Percentiles rank a stretch among this genome's conserved stretches.
These are phyloP conservation scores for Candida ovalis DNA, from an alignment of 805 yeast genomes.

Conservation along the genomic window DNA sequence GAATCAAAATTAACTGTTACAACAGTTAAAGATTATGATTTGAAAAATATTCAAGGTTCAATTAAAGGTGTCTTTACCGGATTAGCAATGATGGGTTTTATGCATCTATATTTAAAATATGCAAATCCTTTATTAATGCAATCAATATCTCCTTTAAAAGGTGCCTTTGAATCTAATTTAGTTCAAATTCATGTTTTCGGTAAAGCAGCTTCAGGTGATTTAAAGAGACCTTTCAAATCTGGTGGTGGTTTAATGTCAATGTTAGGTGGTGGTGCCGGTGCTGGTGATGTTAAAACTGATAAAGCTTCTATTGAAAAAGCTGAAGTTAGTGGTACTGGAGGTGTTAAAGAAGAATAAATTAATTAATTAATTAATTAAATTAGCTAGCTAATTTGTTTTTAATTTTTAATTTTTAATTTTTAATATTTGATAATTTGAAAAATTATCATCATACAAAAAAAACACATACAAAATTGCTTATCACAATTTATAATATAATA, in stretches of 20 bases:
- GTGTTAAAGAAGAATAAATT: conserved; percentile 76
- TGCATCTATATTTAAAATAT: conserved; percentile 96
- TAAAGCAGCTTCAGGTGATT: conserved; percentile 77
- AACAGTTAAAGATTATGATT: conserved; percentile 92
- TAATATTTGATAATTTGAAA: too few species aligned
- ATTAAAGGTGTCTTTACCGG: conserved; percentile 84
- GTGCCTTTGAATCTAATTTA: conserved; percentile 84
- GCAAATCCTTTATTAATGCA: conserved; percentile 97
- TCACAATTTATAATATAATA: too few species aligned
- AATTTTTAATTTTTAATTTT: not conserved
- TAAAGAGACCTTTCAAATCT: conserved; percentile 95
- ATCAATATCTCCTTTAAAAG: conserved; percentile 83
- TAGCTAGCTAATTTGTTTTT: not conserved
- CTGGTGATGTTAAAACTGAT: conserved; percentile 69
- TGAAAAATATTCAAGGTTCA: conserved; percentile 75
- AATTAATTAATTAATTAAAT: not conserved
- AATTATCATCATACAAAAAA: too few species aligned
- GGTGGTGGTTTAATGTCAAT: conserved; percentile 68
- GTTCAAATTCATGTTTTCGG: conserved; percentile 89
- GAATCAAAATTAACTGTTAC: conserved; percentile 78
- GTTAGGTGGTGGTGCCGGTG: conserved; percentile 33
- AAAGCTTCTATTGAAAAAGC: conserved; percentile 82
- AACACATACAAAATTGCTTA: too few species aligned
- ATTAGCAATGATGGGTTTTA: conserved; percentile 95
- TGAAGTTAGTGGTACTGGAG: conserved; percentile 82